Evolutionary conservation across 345 rosid genomes (phyloP).

Genomic region (Crucihimalaya himalaica): DNA sequence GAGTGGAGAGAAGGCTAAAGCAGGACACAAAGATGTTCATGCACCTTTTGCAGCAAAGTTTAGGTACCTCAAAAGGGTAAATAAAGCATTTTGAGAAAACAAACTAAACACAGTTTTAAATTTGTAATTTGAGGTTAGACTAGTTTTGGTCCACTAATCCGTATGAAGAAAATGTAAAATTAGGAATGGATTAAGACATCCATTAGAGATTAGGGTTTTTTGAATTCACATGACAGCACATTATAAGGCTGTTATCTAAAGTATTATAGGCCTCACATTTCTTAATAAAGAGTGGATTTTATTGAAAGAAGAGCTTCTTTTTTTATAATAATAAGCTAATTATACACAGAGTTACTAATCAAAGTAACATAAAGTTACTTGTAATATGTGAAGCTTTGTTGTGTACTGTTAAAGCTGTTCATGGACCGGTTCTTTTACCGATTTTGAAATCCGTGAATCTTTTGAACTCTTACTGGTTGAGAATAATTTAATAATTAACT

Average conservation of each 20-base stretch:
- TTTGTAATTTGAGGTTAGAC: background rate
- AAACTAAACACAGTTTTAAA: background rate
- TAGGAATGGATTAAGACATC: slow-evolving; percentile 35
- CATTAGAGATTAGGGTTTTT: background rate
- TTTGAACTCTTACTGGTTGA: slow-evolving; percentile 16
- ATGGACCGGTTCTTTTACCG: slow-evolving; percentile 34
- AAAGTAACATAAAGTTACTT: slow-evolving; percentile 30
- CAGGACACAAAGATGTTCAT: slow-evolving; percentile 37
- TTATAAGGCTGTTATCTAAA: slow-evolving; percentile 28
- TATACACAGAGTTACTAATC: slow-evolving; percentile 36
- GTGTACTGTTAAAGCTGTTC: slow-evolving; percentile 38
- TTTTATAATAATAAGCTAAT: slow-evolving; percentile 35
- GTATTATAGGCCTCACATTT: slow-evolving; percentile 35
- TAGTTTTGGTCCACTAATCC: slow-evolving; percentile 20
- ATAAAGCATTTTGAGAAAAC: slow-evolving; percentile 13
- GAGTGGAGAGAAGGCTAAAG: slow-evolving; percentile 39
- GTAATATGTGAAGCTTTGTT: slow-evolving; percentile 36
- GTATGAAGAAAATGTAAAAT: background rate
- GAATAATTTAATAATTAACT: background rate
- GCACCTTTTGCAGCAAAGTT: slow-evolving; percentile 42
- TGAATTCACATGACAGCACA: slow-evolving; percentile 21
- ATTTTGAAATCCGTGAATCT: slow-evolving; percentile 27
- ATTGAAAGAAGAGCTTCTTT: slow-evolving; percentile 35
- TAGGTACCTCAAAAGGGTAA: slow-evolving; percentile 40
- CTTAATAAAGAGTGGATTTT: slow-evolving; percentile 13